Conservation (phyloP, 78 protist species). For the Chrysochromulina parva region DNA sequence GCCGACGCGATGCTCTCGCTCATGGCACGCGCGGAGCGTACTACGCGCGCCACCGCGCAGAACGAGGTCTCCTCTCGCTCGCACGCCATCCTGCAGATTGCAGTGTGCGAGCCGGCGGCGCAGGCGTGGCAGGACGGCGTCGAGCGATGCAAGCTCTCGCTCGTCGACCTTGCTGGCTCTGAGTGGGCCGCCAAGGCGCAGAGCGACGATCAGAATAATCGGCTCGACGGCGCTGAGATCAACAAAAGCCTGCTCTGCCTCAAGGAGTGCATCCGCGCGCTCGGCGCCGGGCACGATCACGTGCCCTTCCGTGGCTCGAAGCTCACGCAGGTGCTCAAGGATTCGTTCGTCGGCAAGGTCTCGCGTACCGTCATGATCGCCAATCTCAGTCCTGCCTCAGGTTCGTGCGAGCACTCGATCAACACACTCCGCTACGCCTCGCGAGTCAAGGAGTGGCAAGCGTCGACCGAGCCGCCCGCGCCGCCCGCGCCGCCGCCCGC, state of each 20-base stretch:
- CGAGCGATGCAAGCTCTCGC: slow-evolving; percentile 25
- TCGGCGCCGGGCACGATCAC: not conserved
- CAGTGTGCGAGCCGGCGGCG: not conserved
- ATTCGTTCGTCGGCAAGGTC: slow-evolving; percentile 1
- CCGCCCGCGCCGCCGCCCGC: not conserved
- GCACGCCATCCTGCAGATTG: slow-evolving; percentile 41
- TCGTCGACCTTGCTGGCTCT: slow-evolving; percentile 58
- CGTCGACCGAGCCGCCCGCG: not conserved
- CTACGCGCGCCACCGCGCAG: slow-evolving; percentile 30
- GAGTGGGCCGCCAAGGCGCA: slow-evolving; percentile 49
- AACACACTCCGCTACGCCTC: slow-evolving; percentile 38
- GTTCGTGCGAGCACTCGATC: slow-evolving; percentile 35
- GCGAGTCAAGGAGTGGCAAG: slow-evolving; percentile 31
- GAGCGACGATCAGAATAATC: not conserved
- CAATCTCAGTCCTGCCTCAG: not conserved
- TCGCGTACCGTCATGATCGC: slow-evolving; percentile 39
- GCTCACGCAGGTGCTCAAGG: slow-evolving; percentile 35
- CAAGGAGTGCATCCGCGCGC: slow-evolving; percentile 57
- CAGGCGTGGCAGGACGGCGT: not conserved
- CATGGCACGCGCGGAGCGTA: not conserved
- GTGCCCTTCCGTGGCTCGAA: slow-evolving; percentile 43
- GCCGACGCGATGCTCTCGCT: not conserved
- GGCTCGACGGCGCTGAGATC: slow-evolving; percentile 49
- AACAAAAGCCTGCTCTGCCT: slow-evolving; percentile 45
- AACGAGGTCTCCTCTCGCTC: slow-evolving; percentile 35